phyloP scores from a whole-genome alignment of 129 eudicot genomes.

The Flaveria linearis region DNA sequence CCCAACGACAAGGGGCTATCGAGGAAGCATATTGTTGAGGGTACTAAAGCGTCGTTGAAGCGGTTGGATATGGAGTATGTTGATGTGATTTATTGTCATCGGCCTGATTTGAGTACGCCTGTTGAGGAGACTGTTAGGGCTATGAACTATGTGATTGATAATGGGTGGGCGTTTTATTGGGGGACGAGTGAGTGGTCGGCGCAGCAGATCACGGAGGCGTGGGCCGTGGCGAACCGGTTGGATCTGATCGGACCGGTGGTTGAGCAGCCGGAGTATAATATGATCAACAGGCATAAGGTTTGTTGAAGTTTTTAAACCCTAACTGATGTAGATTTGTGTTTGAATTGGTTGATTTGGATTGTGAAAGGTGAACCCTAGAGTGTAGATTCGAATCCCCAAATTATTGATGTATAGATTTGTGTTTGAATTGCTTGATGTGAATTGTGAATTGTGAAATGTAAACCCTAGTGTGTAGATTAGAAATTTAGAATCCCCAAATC shows the following conservation, averaged over 20 bases:
- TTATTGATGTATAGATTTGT: neutral
- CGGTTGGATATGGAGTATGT: slow-evolving; percentile 86
- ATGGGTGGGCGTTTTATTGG: slow-evolving; percentile 96
- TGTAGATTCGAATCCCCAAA: no score
- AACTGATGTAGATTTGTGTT: neutral
- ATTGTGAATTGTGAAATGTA: no score
- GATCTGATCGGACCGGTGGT: slow-evolving; percentile 83
- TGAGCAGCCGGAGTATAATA: slow-evolving; percentile 96
- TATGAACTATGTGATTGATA: slow-evolving; percentile 85
- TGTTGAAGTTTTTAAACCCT: neutral
- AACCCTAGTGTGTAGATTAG: no score
- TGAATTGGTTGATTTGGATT: no score
- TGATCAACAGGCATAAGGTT: slow-evolving; percentile 86
- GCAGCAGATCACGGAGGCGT: slow-evolving; percentile 97
- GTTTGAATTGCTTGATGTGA: no score
- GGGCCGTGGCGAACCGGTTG: slow-evolving; percentile 69
- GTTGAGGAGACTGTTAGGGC: slow-evolving; percentile 97
- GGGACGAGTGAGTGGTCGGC: slow-evolving; percentile 99
- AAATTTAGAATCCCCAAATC: no score
- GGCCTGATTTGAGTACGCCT: slow-evolving; percentile 74
- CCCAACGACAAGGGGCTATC: slow-evolving; percentile 88
- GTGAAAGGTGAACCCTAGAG: no score
- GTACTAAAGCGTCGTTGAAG: slow-evolving; percentile 68
- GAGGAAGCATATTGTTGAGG: slow-evolving; percentile 72
- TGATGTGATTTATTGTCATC: slow-evolving; percentile 75